A percentile compares a stretch with the other conserved stretches of the same genome.
These are phyloP conservation scores for Pseudocercospora ulei DNA, from an alignment of 2,329 filamentous ascomycete genomes.

Conservation along the genomic window DNA sequence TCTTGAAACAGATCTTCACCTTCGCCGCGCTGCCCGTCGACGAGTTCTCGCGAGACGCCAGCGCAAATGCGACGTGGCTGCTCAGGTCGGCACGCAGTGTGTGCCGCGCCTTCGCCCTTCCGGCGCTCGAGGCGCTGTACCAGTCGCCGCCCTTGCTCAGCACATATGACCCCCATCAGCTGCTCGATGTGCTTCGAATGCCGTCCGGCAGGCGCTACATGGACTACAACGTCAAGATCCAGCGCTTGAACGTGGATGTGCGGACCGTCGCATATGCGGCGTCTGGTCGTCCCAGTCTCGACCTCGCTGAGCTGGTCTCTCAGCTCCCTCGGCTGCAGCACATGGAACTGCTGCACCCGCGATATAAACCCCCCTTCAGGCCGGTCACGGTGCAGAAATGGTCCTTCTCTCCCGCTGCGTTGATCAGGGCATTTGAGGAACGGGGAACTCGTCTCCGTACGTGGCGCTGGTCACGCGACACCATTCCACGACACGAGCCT, in stretches of 20 bases:
- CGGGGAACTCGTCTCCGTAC: slow-evolving; percentile 40
- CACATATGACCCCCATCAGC: slow-evolving; percentile 29
- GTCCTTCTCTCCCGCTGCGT: slow-evolving; percentile 52
- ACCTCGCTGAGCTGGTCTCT: slow-evolving; percentile 51
- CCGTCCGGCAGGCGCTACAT: slow-evolving; percentile 29
- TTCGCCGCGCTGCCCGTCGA: slow-evolving; percentile 29
- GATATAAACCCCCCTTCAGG: slow-evolving; percentile 59
- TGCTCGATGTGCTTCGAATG: slow-evolving; percentile 29
- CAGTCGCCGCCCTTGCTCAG: slow-evolving; percentile 28
- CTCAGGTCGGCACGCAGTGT: slow-evolving; percentile 28
- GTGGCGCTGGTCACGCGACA: slow-evolving; percentile 47
- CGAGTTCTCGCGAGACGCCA: slow-evolving; percentile 20
- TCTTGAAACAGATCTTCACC: slow-evolving; percentile 33
- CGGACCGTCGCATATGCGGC: slow-evolving; percentile 48
- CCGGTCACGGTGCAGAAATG: slow-evolving; percentile 49
- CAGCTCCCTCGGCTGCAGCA: slow-evolving; percentile 57
- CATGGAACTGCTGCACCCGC: slow-evolving; percentile 61
- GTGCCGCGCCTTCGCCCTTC: slow-evolving; percentile 32
- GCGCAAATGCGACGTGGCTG: slow-evolving; percentile 31
- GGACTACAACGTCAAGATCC: slow-evolving; percentile 63
- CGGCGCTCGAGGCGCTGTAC: slow-evolving; percentile 35
- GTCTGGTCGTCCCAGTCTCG: slow-evolving; percentile 46
- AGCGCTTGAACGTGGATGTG: slow-evolving; percentile 60
- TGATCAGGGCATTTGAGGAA: slow-evolving; percentile 56
- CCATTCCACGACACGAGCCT: slow-evolving; percentile 22